A percentile compares a stretch with the other conserved stretches of the same genome.
Evolutionary conservation across 768 basidiomycete species (phyloP).

Genomic region (Zangia roseola): DNA sequence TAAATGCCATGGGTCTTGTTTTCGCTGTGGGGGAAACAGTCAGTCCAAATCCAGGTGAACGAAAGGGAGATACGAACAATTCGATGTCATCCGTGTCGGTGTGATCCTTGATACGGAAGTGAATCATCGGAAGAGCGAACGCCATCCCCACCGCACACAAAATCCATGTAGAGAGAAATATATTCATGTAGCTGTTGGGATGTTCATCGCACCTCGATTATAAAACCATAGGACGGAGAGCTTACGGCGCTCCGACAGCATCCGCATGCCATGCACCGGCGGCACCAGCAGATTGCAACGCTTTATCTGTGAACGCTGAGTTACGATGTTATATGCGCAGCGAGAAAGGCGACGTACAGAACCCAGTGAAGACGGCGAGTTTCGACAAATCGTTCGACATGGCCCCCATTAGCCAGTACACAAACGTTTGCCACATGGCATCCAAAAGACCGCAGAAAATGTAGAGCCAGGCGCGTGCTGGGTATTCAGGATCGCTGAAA

Average conservation of each 20-base stretch:
- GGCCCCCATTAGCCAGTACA: constrained; percentile 82
- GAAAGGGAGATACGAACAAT: constrained; percentile 35
- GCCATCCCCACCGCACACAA: constrained; percentile 62
- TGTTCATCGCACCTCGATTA: not conserved
- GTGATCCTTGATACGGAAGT: constrained; percentile 64
- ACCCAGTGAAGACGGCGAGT: constrained; percentile 77
- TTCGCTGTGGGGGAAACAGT: constrained; percentile 11
- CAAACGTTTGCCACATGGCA: constrained; percentile 82
- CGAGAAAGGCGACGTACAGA: constrained; percentile 54
- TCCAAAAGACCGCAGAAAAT: constrained; percentile 76
- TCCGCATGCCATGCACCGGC: constrained; percentile 74
- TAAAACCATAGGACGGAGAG: not conserved
- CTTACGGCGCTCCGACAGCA: constrained; percentile 59
- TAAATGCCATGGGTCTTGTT: not conserved
- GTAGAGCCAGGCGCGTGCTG: constrained; percentile 58
- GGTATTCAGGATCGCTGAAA: constrained; percentile 53
- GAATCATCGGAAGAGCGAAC: constrained; percentile 73
- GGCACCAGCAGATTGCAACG: constrained; percentile 73
- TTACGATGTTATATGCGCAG: not conserved
- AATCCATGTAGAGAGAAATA: constrained; percentile 75
- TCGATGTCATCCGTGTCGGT: constrained; percentile 52
- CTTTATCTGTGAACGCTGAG: constrained; percentile 51
- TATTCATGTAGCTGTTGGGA: constrained; percentile 53
- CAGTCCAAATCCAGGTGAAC: not conserved
- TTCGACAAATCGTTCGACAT: constrained; percentile 83